A percentile compares a stretch with the other conserved stretches of the same genome.
Conservation (phyloP, 192 early-diverging fungal species). For the Backusella liffmaniae region DNA sequence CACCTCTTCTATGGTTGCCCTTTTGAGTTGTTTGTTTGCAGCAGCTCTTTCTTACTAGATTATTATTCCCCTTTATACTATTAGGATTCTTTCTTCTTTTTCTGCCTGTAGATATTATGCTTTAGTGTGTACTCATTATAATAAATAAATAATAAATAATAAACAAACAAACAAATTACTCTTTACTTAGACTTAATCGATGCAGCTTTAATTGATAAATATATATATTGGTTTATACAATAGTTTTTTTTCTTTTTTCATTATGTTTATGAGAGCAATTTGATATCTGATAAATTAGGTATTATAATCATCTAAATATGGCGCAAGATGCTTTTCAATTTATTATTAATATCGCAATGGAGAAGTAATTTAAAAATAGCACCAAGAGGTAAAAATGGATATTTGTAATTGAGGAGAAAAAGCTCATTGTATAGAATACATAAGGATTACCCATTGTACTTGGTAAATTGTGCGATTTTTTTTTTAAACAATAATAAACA, state of each 20-base stretch:
- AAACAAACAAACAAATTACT: background rate
- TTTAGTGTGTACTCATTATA: background rate
- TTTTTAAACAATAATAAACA: background rate
- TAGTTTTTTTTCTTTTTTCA: background rate
- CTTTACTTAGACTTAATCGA: background rate
- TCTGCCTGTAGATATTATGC: background rate
- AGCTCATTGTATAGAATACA: background rate
- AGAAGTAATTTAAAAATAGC: background rate
- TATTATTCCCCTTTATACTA: background rate
- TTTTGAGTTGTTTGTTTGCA: background rate
- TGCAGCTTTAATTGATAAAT: background rate
- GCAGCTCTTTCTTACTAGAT: conserved; percentile 2
- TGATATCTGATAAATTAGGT: background rate
- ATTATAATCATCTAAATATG: background rate
- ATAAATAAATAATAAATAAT: background rate
- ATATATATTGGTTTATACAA: background rate
- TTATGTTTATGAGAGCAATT: background rate
- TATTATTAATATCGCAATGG: background rate
- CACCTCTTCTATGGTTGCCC: background rate
- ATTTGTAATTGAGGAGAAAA: background rate
- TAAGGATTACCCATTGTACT: background rate
- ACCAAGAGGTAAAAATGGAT: background rate
- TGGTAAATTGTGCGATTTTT: background rate
- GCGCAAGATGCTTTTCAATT: background rate
- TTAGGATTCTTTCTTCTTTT: background rate